A percentile compares a stretch with the other conserved stretches of the same genome.
These are phyloP conservation scores for Triticum turgidum DNA, from an alignment of 176 grass and related monocot species.

Conservation along the genomic window DNA sequence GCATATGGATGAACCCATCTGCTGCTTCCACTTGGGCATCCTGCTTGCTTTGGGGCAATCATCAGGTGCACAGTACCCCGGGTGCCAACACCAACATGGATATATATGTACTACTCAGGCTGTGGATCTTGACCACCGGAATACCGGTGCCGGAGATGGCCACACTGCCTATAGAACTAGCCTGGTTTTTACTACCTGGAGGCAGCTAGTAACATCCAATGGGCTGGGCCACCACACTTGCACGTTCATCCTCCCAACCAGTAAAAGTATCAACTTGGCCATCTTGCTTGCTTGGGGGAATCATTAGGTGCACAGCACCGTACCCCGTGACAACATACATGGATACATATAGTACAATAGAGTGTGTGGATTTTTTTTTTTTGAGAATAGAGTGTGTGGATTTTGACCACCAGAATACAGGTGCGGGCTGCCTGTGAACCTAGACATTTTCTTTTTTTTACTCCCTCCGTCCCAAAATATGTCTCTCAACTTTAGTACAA, in stretches of 20 bases:
- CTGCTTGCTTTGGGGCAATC: not conserved
- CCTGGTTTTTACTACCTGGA: not conserved
- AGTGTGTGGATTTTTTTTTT: too few species aligned
- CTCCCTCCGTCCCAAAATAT: too few species aligned
- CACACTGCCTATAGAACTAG: not conserved
- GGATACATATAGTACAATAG: too few species aligned
- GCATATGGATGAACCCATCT: not conserved
- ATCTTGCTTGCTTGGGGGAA: too few species aligned
- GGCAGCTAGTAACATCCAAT: too few species aligned
- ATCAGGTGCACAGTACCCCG: not conserved
- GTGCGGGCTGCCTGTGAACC: not conserved
- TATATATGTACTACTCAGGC: not conserved
- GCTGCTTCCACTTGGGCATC: constrained; percentile 21
- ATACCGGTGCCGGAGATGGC: not conserved
- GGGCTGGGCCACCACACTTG: not conserved
- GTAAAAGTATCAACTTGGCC: not conserved
- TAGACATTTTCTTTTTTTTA: not conserved
- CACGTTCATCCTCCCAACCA: not conserved
- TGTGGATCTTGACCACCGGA: not conserved
- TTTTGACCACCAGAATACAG: too few species aligned
- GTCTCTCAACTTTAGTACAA: too few species aligned
- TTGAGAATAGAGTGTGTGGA: too few species aligned
- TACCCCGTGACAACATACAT: too few species aligned
- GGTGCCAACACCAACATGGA: not conserved
- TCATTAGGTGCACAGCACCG: too few species aligned